These are phyloP conservation scores for Fusarium hainanense DNA, from an alignment of 2,329 filamentous ascomycete genomes.

Conservation along the genomic window DNA sequence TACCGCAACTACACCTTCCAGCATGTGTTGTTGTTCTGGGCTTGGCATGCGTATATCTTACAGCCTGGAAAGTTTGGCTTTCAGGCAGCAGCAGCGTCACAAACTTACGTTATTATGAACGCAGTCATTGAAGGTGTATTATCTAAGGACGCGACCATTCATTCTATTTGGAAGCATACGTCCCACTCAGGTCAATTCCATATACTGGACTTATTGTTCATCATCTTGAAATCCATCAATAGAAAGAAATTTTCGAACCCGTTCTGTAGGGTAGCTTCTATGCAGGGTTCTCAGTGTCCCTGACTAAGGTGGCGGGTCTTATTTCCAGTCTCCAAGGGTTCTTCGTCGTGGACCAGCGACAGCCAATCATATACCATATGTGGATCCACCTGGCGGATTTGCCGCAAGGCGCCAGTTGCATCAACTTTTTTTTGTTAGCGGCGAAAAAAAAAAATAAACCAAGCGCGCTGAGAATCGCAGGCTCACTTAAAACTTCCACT, in stretches of 20 bases:
- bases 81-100: background rate
- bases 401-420: conserved; percentile 37
- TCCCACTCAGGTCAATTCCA: too few species aligned
- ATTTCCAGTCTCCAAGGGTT: conserved; percentile 18
- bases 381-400: conserved; percentile 33
- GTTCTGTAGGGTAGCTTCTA: conserved; percentile 6
- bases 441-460: conserved; percentile 46
- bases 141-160: too few species aligned
- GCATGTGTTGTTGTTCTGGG: background rate
- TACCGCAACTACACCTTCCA: background rate
- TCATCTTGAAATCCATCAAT: background rate
- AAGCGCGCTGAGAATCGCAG: conserved; percentile 38
- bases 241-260: background rate
- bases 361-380: background rate
- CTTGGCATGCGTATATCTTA: background rate
- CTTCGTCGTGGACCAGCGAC: background rate
- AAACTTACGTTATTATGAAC: background rate
- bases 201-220: background rate
- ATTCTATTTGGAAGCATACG: background rate
- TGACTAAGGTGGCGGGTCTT: conserved; percentile 29
- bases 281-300: conserved; percentile 2
- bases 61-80: background rate
- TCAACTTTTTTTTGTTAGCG: conserved; percentile 43
- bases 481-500: conserved; percentile 44
- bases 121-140: background rate